Evolutionary conservation across 306 rosid genomes (phyloP), one percentile per base, ranked within the genome.

Genomic region (Vigna radiata): DNA sequence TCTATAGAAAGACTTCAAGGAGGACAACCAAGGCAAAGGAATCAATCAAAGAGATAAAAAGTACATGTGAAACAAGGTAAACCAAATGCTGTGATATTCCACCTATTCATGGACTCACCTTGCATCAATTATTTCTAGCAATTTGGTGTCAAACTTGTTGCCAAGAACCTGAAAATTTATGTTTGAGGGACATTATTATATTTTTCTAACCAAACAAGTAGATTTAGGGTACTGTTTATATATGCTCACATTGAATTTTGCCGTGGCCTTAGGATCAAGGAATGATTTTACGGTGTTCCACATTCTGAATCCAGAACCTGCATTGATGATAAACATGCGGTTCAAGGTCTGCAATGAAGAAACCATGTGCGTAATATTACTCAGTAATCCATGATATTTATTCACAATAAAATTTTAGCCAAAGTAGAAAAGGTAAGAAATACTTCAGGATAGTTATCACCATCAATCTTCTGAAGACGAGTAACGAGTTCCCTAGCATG

Each of bases 301-400:
- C 84, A 95, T 90, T 85, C 97, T 89, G 74, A 95, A 95, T 54
- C 99, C 97, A 49, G 97, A 87, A 82, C 97, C 99, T 70, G 96
- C 99, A 79, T 95, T 95, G 89, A 95, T 92, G 88, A 95, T 95
- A 89, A 92, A 92, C 99, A 95, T 92, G 71, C 93, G 96, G 77
- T 87, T 90, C 93, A 92, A 88, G 84, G 91, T 92, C 99, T 92
- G 95, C 89, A 84, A 80, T 59, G 75, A 46, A 83, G 75, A 77
- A 60, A 84, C 75, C 73, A 82, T 23, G 25, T 23, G 2, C 25
- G 25, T 64, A 80, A 80, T 77, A 79, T 74, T 78, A 73, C 81
- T 72, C 25, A 75, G 11, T n/a, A 49, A 68, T 81, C 68, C 64
- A 56, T 17, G 2, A 47, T 19, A 80, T 16, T 27, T 29, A 46